These are phyloP conservation scores for Cicer judaicum DNA, from an alignment of 306 rosid genomes.

Conservation along the genomic window DNA sequence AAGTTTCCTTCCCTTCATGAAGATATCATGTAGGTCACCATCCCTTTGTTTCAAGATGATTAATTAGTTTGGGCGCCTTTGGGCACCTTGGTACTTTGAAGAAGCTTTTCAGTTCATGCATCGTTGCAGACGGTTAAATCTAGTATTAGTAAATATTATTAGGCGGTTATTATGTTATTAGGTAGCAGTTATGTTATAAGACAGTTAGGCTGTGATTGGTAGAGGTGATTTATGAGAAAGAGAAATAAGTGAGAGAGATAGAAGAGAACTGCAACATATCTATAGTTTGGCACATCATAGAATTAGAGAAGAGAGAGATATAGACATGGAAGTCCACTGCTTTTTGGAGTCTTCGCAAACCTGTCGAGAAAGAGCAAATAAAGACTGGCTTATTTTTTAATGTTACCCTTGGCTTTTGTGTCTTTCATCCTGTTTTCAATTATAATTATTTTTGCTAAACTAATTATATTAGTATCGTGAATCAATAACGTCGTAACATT, in stretches of 20 bases:
- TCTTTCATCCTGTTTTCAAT: too few relatives aligned
- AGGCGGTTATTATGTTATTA: too few relatives aligned
- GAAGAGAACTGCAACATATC: not conserved
- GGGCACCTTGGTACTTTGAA: not conserved
- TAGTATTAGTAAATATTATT: too few relatives aligned
- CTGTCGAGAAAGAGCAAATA: not conserved
- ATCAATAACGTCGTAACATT: too few relatives aligned
- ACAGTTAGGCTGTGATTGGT: not conserved
- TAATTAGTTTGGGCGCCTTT: not conserved
- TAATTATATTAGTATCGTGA: too few relatives aligned
- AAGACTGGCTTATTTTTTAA: not conserved
- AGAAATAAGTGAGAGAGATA: not conserved
- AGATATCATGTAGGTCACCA: not conserved
- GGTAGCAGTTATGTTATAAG: too few relatives aligned
- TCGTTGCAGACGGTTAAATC: not conserved
- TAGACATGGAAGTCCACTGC: not conserved
- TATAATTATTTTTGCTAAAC: too few relatives aligned
- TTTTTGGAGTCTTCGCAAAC: not conserved
- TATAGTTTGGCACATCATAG: not conserved
- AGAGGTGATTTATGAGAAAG: not conserved
- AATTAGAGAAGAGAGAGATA: not conserved
- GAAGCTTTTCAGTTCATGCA: not conserved
- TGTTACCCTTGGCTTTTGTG: not conserved
- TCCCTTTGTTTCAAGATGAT: not conserved
- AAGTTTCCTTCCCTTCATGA: not conserved